Percentiles rank a stretch among this genome's conserved stretches.
Evolutionary conservation across 2,329 filamentous ascomycete species (phyloP).

Genomic region (Pestalotiopsis fici): DNA sequence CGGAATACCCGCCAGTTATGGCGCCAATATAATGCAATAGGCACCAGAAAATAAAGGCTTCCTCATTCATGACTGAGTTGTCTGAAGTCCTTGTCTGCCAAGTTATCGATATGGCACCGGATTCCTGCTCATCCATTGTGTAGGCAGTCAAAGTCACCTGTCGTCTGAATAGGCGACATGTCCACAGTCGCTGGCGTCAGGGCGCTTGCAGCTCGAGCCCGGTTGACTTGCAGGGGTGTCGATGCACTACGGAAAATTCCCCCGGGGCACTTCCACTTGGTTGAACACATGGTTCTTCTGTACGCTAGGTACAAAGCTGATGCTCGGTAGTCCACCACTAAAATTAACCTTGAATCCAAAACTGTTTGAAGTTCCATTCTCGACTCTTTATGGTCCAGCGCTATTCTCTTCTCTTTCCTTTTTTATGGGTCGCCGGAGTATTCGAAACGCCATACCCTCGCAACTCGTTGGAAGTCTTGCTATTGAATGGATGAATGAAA

Average conservation of each 20-base stretch:
- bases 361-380: conserved; percentile 5
- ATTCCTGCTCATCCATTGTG: not conserved
- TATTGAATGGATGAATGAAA: not conserved
- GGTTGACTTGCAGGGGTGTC: no score
- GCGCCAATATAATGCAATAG: not conserved
- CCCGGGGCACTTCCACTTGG: not conserved
- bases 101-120: not conserved
- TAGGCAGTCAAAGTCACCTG: not conserved
- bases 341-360: conserved; percentile 9
- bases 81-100: not conserved
- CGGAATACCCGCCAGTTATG: not conserved
- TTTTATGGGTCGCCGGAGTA: not conserved
- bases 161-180: not conserved
- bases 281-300: not conserved
- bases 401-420: not conserved
- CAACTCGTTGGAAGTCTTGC: not conserved
- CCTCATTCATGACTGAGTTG: not conserved
- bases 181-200: not conserved
- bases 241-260: no score
- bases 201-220: not conserved
- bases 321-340: not conserved
- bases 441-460: not conserved
- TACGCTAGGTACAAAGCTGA: not conserved
- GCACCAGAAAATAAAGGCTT: not conserved
- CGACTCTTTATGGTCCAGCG: not conserved